Conservation (phyloP, 2,329 filamentous ascomycete species). For the Penicillium sp. region DNA sequence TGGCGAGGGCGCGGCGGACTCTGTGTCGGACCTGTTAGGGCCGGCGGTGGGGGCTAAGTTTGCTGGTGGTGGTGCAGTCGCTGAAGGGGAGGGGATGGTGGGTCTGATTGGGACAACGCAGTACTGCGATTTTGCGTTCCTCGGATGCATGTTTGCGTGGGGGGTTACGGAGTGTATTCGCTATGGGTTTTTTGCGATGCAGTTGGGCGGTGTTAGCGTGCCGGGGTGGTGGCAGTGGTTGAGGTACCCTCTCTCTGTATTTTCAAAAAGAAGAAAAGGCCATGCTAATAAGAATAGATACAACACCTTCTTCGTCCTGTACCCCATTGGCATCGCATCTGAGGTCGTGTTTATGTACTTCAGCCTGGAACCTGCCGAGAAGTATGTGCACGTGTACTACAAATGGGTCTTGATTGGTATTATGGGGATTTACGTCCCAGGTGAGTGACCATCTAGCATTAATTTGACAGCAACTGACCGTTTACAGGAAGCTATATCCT, state of each 20-base stretch:
- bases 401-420: conserved; percentile 61
- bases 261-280: not conserved
- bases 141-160: conserved; percentile 71
- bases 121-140: conserved; percentile 39
- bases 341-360: conserved; percentile 78
- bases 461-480: not conserved
- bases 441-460: too few relatives aligned
- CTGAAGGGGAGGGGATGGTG: conserved; percentile 24
- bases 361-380: conserved; percentile 59
- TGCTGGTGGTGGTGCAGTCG: not conserved
- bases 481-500: conserved; percentile 68
- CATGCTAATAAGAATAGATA: conserved; percentile 45
- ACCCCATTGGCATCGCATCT: conserved; percentile 84
- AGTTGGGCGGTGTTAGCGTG: conserved; percentile 51
- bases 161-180: conserved; percentile 86
- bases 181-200: conserved; percentile 84
- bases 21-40: not conserved
- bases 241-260: conserved; percentile 46
- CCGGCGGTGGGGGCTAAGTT: not conserved
- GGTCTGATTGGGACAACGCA: conserved; percentile 23
- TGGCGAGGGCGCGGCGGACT: conserved; percentile 54
- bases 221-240: conserved; percentile 71
- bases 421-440: conserved; percentile 73
- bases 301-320: conserved; percentile 89
- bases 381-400: conserved; percentile 44